These are phyloP conservation scores for Xanthoconium stramineum DNA, from an alignment of 768 basidiomycete species.

Conservation along the genomic window DNA sequence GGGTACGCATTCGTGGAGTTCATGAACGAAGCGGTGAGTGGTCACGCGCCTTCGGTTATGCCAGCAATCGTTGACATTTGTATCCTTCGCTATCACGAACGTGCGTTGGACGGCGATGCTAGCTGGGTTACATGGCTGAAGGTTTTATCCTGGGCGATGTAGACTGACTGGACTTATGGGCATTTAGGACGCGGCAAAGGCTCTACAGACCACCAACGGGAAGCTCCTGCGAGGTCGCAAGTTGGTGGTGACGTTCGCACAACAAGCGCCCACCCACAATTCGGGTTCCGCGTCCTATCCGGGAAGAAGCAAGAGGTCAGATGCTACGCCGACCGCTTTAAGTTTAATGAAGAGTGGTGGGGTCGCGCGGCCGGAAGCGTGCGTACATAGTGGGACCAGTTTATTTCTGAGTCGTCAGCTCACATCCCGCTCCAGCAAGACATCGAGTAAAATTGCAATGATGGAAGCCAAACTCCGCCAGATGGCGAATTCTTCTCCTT, in stretches of 20 bases:
- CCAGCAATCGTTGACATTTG: slow-evolving; percentile 22
- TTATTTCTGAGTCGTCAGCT: slow-evolving; percentile 10
- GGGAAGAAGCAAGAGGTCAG: slow-evolving; percentile 43
- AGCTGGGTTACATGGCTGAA: slow-evolving; percentile 22
- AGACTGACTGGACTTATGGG: slow-evolving; percentile 21
- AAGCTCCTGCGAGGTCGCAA: slow-evolving; percentile 85
- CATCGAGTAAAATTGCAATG: slow-evolving; percentile 85
- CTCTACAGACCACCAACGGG: slow-evolving; percentile 68
- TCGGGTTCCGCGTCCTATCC: slow-evolving; percentile 32
- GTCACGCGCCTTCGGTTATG: slow-evolving; percentile 17
- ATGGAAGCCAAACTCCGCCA: slow-evolving; percentile 94
- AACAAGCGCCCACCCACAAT: slow-evolving; percentile 62
- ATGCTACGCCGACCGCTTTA: slow-evolving; percentile 77
- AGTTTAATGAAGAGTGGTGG: slow-evolving; percentile 80
- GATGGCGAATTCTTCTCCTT: slow-evolving; percentile 46
- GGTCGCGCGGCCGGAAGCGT: slow-evolving; percentile 49
- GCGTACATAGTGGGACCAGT: slow-evolving; percentile 11
- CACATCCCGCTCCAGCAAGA: slow-evolving; percentile 42
- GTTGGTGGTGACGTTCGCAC: slow-evolving; percentile 87
- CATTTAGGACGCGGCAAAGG: slow-evolving; percentile 81
- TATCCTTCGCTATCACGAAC: slow-evolving; percentile 19
- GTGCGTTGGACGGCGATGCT: slow-evolving; percentile 18
- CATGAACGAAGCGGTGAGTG: slow-evolving; percentile 71
- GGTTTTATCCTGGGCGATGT: slow-evolving; percentile 4
- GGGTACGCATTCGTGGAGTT: slow-evolving; percentile 97